Conservation (phyloP, 2,329 filamentous ascomycete species). For the Ascochyta fabae region DNA sequence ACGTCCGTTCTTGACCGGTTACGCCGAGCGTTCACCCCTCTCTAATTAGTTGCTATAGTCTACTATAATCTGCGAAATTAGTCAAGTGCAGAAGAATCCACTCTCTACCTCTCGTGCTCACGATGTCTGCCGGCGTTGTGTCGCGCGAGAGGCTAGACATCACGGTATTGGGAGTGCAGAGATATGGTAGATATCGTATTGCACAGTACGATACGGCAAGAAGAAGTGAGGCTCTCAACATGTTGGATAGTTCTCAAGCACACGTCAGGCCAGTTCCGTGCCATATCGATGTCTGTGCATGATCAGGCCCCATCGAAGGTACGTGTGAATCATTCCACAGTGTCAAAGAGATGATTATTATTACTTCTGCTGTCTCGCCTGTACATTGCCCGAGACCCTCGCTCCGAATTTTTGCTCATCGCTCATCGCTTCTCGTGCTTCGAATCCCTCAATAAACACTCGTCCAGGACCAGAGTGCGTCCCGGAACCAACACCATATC, state of each 20-base stretch:
- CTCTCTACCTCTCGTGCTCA: neutral
- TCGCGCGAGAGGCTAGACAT: neutral
- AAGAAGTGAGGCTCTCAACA: neutral
- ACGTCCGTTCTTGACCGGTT: too few species aligned
- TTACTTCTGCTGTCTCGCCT: constrained; percentile 11
- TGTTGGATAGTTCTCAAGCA: neutral
- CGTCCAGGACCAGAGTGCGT: neutral
- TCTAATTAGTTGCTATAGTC: too few species aligned
- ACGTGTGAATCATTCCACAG: neutral
- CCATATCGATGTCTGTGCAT: neutral
- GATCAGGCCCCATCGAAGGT: neutral
- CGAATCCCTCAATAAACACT: neutral
- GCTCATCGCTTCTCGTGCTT: neutral
- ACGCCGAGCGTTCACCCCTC: too few species aligned
- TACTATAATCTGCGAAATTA: too few species aligned
- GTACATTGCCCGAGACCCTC: neutral
- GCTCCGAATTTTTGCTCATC: neutral
- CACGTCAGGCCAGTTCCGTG: neutral
- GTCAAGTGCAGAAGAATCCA: too few species aligned
- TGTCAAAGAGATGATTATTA: constrained; percentile 14
- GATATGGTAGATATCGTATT: neutral
- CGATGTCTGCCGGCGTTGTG: neutral
- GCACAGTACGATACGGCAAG: neutral
- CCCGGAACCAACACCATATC: neutral
- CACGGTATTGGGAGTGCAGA: neutral